phyloP scores from a whole-genome alignment of 371 early-diverging fungal genomes.

The Actinomucor elegans region DNA sequence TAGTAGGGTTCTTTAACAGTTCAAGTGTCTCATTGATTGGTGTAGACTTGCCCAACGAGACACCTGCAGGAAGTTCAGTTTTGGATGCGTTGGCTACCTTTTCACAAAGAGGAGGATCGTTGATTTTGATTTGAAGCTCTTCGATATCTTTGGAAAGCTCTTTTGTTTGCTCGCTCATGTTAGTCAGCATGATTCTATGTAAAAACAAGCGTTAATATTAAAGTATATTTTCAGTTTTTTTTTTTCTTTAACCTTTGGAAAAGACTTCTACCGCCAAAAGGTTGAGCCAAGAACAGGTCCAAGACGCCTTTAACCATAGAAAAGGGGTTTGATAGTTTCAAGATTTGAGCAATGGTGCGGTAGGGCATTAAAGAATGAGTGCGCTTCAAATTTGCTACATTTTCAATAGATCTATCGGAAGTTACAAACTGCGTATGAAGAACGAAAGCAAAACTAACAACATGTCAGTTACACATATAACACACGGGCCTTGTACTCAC shows the following conservation, averaged over 20 bases:
- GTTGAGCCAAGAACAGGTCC: slow-evolving; percentile 67
- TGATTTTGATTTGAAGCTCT: slow-evolving; percentile 44
- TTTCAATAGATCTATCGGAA: slow-evolving; percentile 58
- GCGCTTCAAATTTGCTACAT: slow-evolving; percentile 55
- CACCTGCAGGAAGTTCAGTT: slow-evolving; percentile 23
- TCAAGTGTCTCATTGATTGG: slow-evolving; percentile 31
- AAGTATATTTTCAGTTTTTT: no score
- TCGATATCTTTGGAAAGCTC: slow-evolving; percentile 53
- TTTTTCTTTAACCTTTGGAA: slow-evolving; percentile 49
- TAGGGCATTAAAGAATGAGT: slow-evolving; percentile 65
- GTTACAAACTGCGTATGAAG: slow-evolving; percentile 62
- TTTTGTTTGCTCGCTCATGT: slow-evolving; percentile 53
- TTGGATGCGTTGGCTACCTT: slow-evolving; percentile 59
- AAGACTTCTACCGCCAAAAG: slow-evolving; percentile 61
- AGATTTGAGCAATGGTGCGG: slow-evolving; percentile 51
- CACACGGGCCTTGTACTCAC: slow-evolving; percentile 18
- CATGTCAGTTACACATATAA: not conserved
- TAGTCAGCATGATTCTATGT: slow-evolving; percentile 50
- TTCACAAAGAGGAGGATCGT: slow-evolving; percentile 50
- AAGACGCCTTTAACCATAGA: slow-evolving; percentile 62
- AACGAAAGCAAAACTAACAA: slow-evolving; percentile 58
- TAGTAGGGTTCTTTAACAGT: slow-evolving; percentile 41
- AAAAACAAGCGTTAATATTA: not conserved
- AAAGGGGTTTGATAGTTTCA: slow-evolving; percentile 66
- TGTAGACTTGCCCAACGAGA: not conserved